Conservation (phyloP, 495 filamentous ascomycete species). For the Penicillium daleae region DNA sequence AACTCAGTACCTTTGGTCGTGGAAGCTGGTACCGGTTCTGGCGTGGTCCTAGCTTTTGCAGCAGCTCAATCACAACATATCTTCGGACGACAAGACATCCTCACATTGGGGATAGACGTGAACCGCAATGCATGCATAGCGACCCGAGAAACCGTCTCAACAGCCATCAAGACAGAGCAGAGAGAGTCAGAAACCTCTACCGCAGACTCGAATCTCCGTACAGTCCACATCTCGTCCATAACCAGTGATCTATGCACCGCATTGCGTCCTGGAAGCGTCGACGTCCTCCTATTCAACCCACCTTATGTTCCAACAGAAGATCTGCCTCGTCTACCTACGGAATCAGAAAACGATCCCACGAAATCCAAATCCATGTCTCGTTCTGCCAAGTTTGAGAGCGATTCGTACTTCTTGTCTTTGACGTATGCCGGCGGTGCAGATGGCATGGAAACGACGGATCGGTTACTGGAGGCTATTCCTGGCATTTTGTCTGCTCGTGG, state of each 20-base stretch:
- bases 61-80: constrained; percentile 72
- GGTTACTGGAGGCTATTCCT: constrained; percentile 70
- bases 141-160: constrained; percentile 61
- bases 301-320: constrained; percentile 88
- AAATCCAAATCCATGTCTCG: constrained; percentile 25
- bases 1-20: constrained; percentile 66
- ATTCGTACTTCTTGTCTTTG: constrained; percentile 80
- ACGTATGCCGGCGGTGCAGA: constrained; percentile 87
- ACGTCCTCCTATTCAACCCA: constrained; percentile 93
- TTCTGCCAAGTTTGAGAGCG: constrained; percentile 60
- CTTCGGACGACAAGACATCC: constrained; percentile 70
- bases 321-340: constrained; percentile 57
- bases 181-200: constrained; percentile 2
- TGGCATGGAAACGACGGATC: constrained; percentile 91
- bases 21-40: constrained; percentile 91
- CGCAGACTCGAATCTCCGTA: constrained; percentile 11
- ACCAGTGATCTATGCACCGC: constrained; percentile 67
- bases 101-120: constrained; percentile 78
- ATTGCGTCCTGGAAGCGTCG: constrained; percentile 60
- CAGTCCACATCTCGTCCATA: constrained; percentile 60
- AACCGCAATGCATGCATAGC: constrained; percentile 79
- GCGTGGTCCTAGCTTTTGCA: constrained; percentile 85
- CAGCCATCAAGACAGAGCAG: constrained; percentile 50
- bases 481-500: constrained; percentile 64
- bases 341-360: constrained; percentile 29